Evolutionary conservation across 768 basidiomycete species (phyloP).

Genomic region (Macrolepiota dolichaula): DNA sequence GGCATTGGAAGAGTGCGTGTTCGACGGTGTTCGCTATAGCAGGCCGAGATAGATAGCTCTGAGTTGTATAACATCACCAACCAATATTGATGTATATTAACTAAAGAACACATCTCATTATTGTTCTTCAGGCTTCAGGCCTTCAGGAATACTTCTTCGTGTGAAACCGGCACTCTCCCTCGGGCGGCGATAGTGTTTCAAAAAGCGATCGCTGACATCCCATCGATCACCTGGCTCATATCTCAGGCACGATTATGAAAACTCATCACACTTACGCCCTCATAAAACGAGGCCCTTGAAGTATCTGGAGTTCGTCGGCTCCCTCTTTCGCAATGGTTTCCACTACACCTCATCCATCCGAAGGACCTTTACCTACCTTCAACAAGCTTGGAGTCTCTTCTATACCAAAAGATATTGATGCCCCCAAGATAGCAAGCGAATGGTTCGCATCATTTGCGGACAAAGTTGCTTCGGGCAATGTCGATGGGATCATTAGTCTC

Average conservation of each 20-base stretch:
- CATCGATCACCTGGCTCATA: neutral
- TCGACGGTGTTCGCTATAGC: conserved; percentile 20
- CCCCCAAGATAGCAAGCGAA: conserved; percentile 19
- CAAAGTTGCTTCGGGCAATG: neutral
- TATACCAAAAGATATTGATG: conserved; percentile 29
- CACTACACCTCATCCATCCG: conserved; percentile 15
- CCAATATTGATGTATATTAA: no score
- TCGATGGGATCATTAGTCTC: conserved; percentile 27
- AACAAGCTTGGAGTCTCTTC: conserved; percentile 25
- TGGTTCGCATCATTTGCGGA: conserved; percentile 26
- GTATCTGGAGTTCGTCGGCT: neutral
- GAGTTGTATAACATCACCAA: neutral
- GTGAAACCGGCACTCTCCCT: conserved; percentile 12
- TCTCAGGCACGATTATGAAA: neutral
- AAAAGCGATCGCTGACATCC: neutral
- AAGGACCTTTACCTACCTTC: conserved; percentile 26
- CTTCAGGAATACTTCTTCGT: neutral
- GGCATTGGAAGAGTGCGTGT: conserved; percentile 46
- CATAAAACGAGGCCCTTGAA: neutral
- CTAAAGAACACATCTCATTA: neutral
- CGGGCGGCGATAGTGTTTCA: neutral
- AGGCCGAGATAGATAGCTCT: conserved; percentile 1
- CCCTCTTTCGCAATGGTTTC: neutral
- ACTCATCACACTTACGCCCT: neutral
- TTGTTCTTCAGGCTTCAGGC: neutral